A percentile compares a stretch with the other conserved stretches of the same genome.
These are phyloP conservation scores for Penicillium sp. DNA, from an alignment of 2,329 filamentous ascomycete genomes.

Conservation along the genomic window DNA sequence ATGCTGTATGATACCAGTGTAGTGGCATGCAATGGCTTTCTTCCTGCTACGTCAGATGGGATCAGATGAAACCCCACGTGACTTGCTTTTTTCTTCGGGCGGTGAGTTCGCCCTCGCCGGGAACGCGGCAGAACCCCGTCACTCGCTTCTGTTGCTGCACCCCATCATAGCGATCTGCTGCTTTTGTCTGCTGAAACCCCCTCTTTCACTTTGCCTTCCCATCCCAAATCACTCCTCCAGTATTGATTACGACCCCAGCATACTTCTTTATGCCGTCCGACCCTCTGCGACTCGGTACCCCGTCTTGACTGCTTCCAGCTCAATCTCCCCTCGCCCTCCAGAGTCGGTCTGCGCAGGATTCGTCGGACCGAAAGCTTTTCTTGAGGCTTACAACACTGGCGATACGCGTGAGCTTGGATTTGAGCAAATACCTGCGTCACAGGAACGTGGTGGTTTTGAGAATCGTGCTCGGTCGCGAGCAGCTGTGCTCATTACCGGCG, in stretches of 20 bases:
- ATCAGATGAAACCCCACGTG: constrained; percentile 23
- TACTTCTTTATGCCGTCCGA: constrained; percentile 35
- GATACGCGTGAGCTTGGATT: constrained; percentile 15
- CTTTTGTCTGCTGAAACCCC: constrained; percentile 16
- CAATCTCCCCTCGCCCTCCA: constrained; percentile 29
- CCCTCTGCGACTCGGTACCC: constrained; percentile 33
- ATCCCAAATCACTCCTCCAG: constrained; percentile 14
- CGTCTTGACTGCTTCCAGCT: constrained; percentile 37
- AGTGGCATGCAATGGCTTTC: background rate
- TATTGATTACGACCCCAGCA: constrained; percentile 11
- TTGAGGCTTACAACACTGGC: constrained; percentile 7
- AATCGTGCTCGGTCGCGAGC: constrained; percentile 37
- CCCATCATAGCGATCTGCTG: constrained; percentile 25
- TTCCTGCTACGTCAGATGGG: constrained; percentile 21
- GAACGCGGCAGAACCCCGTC: constrained; percentile 27
- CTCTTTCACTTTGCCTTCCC: constrained; percentile 15
- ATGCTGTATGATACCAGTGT: background rate
- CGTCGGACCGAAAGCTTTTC: constrained; percentile 14
- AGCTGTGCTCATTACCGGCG: constrained; percentile 31
- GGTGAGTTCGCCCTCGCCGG: constrained; percentile 22
- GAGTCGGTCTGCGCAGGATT: constrained; percentile 21
- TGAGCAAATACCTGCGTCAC: constrained; percentile 2
- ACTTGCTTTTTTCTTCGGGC: constrained; percentile 22
- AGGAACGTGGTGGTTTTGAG: constrained; percentile 28
- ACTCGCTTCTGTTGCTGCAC: constrained; percentile 29